These are phyloP conservation scores for Termitomyces bulborhizus DNA, from an alignment of 768 basidiomycete species.

Conservation along the genomic window DNA sequence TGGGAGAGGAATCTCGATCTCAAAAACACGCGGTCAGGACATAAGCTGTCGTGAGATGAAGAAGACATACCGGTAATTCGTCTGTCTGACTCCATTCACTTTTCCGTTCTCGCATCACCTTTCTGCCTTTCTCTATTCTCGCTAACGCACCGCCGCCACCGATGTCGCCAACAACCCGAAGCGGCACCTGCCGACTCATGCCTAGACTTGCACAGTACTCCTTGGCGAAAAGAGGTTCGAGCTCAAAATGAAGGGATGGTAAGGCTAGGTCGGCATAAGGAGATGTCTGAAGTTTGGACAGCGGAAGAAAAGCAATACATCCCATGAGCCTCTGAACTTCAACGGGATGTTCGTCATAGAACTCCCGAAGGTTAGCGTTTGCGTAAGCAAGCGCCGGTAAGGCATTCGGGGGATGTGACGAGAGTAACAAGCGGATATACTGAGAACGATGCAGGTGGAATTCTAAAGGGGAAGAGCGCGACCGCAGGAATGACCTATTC, in stretches of 20 bases:
- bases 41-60: neutral
- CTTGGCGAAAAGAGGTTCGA: conserved; percentile 79
- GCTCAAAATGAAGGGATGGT: conserved; percentile 65
- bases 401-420: conserved; percentile 52
- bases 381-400: conserved; percentile 71
- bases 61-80: conserved; percentile 71
- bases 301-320: conserved; percentile 66
- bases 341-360: conserved; percentile 51
- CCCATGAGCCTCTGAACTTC: conserved; percentile 71
- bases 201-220: conserved; percentile 86
- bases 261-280: conserved; percentile 73
- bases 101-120: conserved; percentile 89
- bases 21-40: neutral
- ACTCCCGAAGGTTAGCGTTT: conserved; percentile 52
- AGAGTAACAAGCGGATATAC: conserved; percentile 73
- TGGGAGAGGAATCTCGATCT: conserved; percentile 93
- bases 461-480: conserved; percentile 75
- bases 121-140: conserved; percentile 89
- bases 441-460: conserved; percentile 90
- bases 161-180: conserved; percentile 87
- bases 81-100: conserved; percentile 89
- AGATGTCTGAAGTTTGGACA: conserved; percentile 56
- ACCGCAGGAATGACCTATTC: conserved; percentile 59
- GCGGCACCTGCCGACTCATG: conserved; percentile 84
- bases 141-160: conserved; percentile 89